Percentiles rank a stretch among this genome's conserved stretches.
Evolutionary conservation across 768 basidiomycete species (phyloP).

Genomic region (Sutorius australiensis): DNA sequence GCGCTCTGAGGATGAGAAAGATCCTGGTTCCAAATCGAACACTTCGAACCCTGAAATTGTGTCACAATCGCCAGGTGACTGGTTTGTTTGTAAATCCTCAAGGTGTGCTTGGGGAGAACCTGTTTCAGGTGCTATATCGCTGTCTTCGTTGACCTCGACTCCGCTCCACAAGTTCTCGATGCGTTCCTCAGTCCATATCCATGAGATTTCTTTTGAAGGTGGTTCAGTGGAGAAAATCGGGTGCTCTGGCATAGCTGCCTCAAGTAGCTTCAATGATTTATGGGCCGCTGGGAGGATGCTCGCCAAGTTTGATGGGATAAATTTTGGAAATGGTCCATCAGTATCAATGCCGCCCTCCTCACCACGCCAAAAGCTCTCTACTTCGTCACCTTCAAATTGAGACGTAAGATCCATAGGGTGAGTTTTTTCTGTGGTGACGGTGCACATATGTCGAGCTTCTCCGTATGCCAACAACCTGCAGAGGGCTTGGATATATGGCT

Average conservation of each 20-base stretch:
- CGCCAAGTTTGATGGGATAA: constrained; percentile 52
- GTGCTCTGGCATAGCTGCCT: constrained; percentile 62
- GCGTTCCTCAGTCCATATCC: constrained; percentile 38
- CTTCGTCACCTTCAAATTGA: constrained; percentile 30
- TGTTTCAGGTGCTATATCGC: background rate
- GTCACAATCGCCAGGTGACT: constrained; percentile 19
- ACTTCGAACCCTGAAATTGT: constrained; percentile 46
- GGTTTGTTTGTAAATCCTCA: background rate
- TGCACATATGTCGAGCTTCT: constrained; percentile 28
- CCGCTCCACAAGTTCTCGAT: constrained; percentile 12
- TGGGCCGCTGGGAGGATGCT: constrained; percentile 59
- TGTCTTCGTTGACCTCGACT: background rate
- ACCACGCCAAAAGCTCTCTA: constrained; percentile 38
- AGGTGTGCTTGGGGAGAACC: background rate
- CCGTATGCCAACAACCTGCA: constrained; percentile 57
- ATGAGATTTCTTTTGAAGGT: constrained; percentile 40
- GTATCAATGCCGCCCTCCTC: constrained; percentile 38
- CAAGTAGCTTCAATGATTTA: constrained; percentile 64
- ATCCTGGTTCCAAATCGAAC: constrained; percentile 68
- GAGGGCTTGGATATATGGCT: constrained; percentile 56
- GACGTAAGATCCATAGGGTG: constrained; percentile 15
- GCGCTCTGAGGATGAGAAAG: constrained; percentile 25
- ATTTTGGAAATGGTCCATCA: constrained; percentile 53
- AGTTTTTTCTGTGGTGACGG: constrained; percentile 9
- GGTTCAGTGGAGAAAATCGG: constrained; percentile 43